phyloP scores from a whole-genome alignment of 1,284 basidiomycete genomes.

The Pholiota adiposa region DNA sequence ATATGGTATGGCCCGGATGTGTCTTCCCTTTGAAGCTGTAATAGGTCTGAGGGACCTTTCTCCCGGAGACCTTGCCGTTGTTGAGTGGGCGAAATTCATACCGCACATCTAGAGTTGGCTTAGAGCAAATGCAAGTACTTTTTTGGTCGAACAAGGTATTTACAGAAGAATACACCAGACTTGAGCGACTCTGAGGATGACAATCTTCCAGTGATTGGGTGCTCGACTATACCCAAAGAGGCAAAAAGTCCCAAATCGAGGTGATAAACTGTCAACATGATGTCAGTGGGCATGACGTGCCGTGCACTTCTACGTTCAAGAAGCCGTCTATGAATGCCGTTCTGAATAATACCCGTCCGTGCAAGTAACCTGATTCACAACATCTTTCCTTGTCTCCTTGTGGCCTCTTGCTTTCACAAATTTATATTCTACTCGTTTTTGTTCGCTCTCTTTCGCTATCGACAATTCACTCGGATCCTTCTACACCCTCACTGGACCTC shows the following conservation, averaged over 20 bases:
- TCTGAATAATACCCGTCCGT: neutral
- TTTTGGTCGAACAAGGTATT: no score
- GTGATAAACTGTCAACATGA: constrained; percentile 2
- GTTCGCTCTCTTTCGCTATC: neutral
- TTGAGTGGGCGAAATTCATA: neutral
- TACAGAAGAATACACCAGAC: no score
- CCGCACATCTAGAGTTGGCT: neutral
- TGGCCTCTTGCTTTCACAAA: neutral
- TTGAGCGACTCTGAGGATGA: no score
- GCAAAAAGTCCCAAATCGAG: constrained; percentile 5
- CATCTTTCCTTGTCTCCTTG: neutral
- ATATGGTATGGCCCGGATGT: neutral
- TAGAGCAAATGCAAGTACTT: no score
- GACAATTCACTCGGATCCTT: neutral
- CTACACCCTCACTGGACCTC: neutral
- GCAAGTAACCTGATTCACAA: neutral
- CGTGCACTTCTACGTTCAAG: constrained; percentile 1
- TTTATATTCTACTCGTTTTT: neutral
- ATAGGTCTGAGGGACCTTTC: neutral
- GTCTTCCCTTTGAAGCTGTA: neutral
- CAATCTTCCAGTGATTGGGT: neutral
- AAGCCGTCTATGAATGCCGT: neutral
- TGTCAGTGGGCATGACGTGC: neutral
- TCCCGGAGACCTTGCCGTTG: neutral
- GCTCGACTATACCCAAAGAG: constrained; percentile 1